Evolutionary conservation across 306 rosid genomes (phyloP).

Genomic region (Dicorynia guianensis): DNA sequence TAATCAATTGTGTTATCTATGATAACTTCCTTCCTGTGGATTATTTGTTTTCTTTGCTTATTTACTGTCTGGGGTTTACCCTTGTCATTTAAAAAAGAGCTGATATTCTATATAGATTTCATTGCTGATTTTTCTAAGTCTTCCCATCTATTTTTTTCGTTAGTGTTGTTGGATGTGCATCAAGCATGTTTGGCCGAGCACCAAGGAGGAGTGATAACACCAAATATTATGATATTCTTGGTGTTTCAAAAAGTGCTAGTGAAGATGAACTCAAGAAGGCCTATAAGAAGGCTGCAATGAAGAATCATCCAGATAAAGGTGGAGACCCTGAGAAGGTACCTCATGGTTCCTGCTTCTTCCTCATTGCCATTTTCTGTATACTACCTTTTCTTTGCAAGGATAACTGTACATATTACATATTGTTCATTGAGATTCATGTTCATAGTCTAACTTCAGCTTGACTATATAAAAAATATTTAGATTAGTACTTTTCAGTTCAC

Average conservation of each 20-base stretch:
- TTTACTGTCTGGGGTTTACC: no score
- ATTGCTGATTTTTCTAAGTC: background rate
- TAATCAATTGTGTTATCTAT: no score
- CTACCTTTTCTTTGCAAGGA: background rate
- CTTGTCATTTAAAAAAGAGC: no score
- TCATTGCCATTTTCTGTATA: constrained; percentile 15
- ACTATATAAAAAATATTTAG: background rate
- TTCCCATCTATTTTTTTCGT: background rate
- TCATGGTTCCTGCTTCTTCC: constrained; percentile 2
- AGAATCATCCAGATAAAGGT: constrained; percentile 86
- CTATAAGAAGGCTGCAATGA: constrained; percentile 75
- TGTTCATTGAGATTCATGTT: background rate
- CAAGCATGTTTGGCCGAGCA: constrained; percentile 76
- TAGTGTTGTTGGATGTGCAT: constrained; percentile 33
- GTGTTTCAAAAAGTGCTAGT: constrained; percentile 67
- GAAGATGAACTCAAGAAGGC: constrained; percentile 85
- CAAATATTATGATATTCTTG: constrained; percentile 74
- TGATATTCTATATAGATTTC: background rate
- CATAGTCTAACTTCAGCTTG: background rate
- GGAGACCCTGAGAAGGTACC: constrained; percentile 86
- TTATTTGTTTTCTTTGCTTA: no score
- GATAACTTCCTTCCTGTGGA: no score
- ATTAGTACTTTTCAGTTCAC: background rate
- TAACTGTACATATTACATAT: no score
- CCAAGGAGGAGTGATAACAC: constrained; percentile 70